Evolutionary conservation across 441 rosid species (phyloP).

Genomic region (Jatropha multifida): DNA sequence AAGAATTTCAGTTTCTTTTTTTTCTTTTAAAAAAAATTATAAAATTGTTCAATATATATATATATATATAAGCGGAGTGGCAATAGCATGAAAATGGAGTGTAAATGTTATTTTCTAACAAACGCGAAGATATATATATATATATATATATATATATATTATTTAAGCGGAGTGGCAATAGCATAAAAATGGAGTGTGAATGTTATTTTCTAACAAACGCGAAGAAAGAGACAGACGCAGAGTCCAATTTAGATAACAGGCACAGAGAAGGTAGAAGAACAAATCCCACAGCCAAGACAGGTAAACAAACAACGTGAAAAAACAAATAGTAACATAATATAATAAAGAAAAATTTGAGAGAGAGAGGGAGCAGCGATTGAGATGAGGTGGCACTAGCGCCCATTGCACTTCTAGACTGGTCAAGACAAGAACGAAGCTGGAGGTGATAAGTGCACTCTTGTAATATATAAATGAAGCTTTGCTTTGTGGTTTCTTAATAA

Average conservation of each 20-base stretch:
- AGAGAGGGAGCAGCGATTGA: not conserved
- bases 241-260: too few species aligned
- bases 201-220: not conserved
- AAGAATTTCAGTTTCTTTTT: too few species aligned
- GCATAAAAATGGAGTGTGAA: too few species aligned
- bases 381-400: not conserved
- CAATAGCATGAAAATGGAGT: too few species aligned
- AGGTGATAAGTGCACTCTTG: not conserved
- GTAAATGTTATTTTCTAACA: not conserved
- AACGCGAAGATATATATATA: not conserved
- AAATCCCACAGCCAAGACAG: not conserved
- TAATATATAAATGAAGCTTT: not conserved
- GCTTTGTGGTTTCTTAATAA: not conserved
- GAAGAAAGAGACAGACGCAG: not conserved
- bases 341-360: not conserved
- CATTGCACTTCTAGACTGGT: not conserved
- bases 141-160: too few species aligned
- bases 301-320: not conserved
- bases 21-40: too few species aligned
- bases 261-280: too few species aligned
- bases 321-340: not conserved
- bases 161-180: too few species aligned
- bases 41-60: too few species aligned
- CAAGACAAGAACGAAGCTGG: not conserved
- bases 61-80: too few species aligned